phyloP scores from a whole-genome alignment of 345 rosid species.

The Eutrema japonicum region DNA sequence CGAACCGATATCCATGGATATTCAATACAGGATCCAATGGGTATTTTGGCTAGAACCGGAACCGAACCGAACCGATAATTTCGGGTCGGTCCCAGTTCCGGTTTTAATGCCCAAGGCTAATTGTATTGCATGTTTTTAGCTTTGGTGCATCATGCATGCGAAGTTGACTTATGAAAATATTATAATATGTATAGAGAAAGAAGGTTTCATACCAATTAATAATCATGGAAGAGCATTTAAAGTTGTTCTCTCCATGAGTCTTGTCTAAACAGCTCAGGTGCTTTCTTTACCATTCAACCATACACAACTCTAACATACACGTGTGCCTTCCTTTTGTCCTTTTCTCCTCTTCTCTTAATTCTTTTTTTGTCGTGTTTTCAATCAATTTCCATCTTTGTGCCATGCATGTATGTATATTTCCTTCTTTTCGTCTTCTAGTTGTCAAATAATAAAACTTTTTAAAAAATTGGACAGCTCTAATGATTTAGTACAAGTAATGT shows the following conservation, averaged over 20 bases:
- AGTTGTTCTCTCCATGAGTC: constrained; percentile 46
- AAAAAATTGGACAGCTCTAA: not conserved
- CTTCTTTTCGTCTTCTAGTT: constrained; percentile 17
- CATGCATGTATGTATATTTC: constrained; percentile 26
- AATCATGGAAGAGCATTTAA: constrained; percentile 28
- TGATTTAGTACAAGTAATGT: not conserved
- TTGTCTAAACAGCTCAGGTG: constrained; percentile 50
- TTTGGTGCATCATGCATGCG: constrained; percentile 32
- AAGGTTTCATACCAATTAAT: constrained; percentile 2
- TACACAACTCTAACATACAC: constrained; percentile 45
- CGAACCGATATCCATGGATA: no score
- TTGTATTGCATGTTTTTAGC: not conserved
- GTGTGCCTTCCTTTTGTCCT: constrained; percentile 36
- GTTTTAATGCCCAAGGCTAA: no score
- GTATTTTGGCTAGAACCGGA: no score
- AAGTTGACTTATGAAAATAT: constrained; percentile 34
- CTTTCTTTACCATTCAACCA: constrained; percentile 42
- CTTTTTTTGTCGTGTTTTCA: constrained; percentile 35
- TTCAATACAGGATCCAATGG: no score
- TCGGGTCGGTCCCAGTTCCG: no score
- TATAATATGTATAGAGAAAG: constrained; percentile 3
- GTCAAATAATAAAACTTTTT: not conserved
- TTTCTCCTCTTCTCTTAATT: constrained; percentile 34
- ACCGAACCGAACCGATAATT: no score
- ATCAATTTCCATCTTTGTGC: constrained; percentile 7